Percentiles rank a stretch among this genome's conserved stretches.
phyloP scores from a whole-genome alignment of 2,329 filamentous ascomycete species.

The Fusarium solani-melongenae region DNA sequence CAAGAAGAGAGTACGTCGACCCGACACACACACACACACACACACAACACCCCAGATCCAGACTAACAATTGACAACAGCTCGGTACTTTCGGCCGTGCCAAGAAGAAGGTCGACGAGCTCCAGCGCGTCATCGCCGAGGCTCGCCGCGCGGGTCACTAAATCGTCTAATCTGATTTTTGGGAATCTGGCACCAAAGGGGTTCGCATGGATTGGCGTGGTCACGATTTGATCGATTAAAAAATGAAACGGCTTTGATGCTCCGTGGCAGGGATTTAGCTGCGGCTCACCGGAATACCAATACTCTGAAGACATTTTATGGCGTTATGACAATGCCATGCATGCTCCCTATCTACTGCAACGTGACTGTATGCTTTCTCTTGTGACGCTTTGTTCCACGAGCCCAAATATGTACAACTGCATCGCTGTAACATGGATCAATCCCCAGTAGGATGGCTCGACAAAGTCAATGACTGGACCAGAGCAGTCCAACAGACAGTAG shows the following conservation, averaged over 20 bases:
- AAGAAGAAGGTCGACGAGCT: slow-evolving; percentile 99
- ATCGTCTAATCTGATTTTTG: slow-evolving; percentile 42
- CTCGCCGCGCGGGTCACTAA: slow-evolving; percentile 76
- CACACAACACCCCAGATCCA: neutral
- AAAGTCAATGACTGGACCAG: neutral
- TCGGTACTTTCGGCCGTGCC: slow-evolving; percentile 98
- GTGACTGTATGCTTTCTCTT: neutral
- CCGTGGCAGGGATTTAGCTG: slow-evolving; percentile 47
- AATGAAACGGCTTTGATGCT: slow-evolving; percentile 46
- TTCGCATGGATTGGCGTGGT: slow-evolving; percentile 52
- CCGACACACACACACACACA: neutral
- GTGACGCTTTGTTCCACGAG: neutral
- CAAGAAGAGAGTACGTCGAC: slow-evolving; percentile 90
- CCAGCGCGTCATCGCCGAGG: slow-evolving; percentile 96
- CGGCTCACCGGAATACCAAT: slow-evolving; percentile 51
- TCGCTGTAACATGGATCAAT: neutral
- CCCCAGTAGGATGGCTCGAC: neutral
- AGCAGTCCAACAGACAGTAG: neutral
- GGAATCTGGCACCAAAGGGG: slow-evolving; percentile 43
- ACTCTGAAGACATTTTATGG: slow-evolving; percentile 42
- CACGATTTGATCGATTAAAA: slow-evolving; percentile 48
- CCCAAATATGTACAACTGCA: neutral
- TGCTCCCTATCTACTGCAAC: slow-evolving; percentile 7
- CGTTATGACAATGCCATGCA: slow-evolving; percentile 39
- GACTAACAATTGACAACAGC: slow-evolving; percentile 62